Base-by-base conservation (phyloP, 495 filamentous ascomycete genomes). In the Usnea hakonensis region DNA sequence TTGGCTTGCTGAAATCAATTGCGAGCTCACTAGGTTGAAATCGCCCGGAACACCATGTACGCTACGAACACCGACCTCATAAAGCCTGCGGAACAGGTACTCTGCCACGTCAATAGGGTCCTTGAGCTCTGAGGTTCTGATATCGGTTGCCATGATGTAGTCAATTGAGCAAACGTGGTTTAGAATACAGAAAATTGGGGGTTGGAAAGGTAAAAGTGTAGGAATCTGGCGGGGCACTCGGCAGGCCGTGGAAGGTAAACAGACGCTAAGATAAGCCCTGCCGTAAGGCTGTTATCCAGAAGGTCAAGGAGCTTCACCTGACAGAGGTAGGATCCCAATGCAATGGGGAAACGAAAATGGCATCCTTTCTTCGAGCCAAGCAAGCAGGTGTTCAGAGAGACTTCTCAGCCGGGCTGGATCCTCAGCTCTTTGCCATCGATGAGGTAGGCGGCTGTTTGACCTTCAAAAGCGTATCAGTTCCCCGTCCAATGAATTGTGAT, bases 321-420 rank as follows among this genome's bases (percentile, higher is more conserved):
- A 53, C 21, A 53, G 48, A 5, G 32, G 48, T 30, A n/a, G n/a
- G n/a, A n/a, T n/a, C 48, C 32, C 10, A 58, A 21, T 40, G 40
- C 6, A 54, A 61, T 54, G 58, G 46, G 33, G 9, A 62, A 43
- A 52, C 28, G 14, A 73, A 37, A 28, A 95, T 94, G 91, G 85
- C 90, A 44, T 84, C 88, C 66, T 93, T 97, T 72, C 74, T 98
- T 65, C 81, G 94, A 64, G 87, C 90, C 41, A 96, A 94, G 80
- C 94, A 98, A 78, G 84, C 90, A 58, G 94, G 94, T 60, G 86
- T 98, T 58, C 87, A 90, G 70, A 89, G 84, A 72, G 94, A 97
- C 75, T 81, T 98, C 40, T 96, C 93, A 32, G 84, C 88, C 16
- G 86, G 86, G 55, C 81, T 96, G 58, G 76, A 81, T 41, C 81